Percentiles rank a stretch among this genome's conserved stretches.
Conservation (phyloP, 2,329 filamentous ascomycete species). For the Colletotrichum eleusines region DNA sequence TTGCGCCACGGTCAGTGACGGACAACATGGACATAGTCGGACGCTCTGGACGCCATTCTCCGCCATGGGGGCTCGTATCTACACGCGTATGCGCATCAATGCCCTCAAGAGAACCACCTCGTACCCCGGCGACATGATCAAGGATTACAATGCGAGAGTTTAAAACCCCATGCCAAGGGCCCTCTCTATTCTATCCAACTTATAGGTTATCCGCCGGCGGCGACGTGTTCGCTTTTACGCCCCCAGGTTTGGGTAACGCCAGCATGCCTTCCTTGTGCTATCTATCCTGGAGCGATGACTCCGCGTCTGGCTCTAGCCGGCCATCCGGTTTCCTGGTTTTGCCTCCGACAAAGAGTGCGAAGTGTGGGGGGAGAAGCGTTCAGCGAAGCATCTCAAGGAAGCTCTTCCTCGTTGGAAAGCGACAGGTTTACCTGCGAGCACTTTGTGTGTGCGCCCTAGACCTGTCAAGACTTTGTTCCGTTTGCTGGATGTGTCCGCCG, state of each 20-base stretch:
- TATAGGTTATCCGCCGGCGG: neutral
- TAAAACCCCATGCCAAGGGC: neutral
- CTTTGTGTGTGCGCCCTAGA: too few species aligned
- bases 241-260: neutral
- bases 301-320: neutral
- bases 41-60: too few species aligned
- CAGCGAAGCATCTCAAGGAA: neutral
- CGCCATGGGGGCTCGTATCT: too few species aligned
- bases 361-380: neutral
- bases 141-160: neutral
- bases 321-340: neutral
- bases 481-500: too few species aligned
- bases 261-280: conserved; percentile 3
- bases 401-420: too few species aligned
- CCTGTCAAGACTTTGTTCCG: too few species aligned
- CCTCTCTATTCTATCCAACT: neutral
- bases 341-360: conserved; percentile 1
- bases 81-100: neutral
- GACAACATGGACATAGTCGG: too few species aligned
- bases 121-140: neutral
- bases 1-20: neutral
- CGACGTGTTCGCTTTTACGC: neutral
- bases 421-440: too few species aligned
- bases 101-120: neutral
- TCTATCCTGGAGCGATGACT: neutral